phyloP scores from a whole-genome alignment of 2,329 filamentous ascomycete species.

The Hymenoscyphus infarciens region DNA sequence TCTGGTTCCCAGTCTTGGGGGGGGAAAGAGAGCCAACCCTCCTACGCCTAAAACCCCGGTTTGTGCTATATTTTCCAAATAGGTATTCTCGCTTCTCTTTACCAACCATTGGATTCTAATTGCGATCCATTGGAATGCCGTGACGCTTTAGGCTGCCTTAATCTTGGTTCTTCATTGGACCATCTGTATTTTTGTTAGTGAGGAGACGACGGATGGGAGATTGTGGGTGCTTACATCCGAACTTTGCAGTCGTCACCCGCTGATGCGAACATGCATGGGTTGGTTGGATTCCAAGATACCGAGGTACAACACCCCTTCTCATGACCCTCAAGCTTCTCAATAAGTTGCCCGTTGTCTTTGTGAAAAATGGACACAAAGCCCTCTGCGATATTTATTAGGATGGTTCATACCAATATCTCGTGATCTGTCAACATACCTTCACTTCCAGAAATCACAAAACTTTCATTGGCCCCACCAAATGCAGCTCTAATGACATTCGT shows the following conservation, averaged over 20 bases:
- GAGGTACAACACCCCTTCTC: slow-evolving; percentile 74
- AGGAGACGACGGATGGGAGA: not conserved
- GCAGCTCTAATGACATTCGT: slow-evolving; percentile 75
- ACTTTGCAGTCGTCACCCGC: slow-evolving; percentile 85
- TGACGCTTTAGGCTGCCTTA: slow-evolving; percentile 12
- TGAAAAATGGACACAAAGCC: slow-evolving; percentile 85
- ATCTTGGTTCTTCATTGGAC: slow-evolving; percentile 23
- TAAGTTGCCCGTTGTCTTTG: slow-evolving; percentile 70
- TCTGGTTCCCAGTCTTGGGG: no score
- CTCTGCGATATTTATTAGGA: slow-evolving; percentile 39
- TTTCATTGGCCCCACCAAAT: slow-evolving; percentile 88
- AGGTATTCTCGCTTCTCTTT: slow-evolving; percentile 8
- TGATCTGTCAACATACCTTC: slow-evolving; percentile 61
- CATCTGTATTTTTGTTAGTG: slow-evolving; percentile 21
- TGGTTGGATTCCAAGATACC: slow-evolving; percentile 81
- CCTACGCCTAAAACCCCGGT: slow-evolving; percentile 1
- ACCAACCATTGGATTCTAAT: slow-evolving; percentile 24
- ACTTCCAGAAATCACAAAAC: slow-evolving; percentile 87
- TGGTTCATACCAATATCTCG: not conserved
- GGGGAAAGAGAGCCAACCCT: not conserved
- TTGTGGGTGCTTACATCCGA: slow-evolving; percentile 65
- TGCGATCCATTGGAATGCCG: slow-evolving; percentile 22
- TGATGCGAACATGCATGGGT: slow-evolving; percentile 83
- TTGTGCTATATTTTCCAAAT: slow-evolving; percentile 3
- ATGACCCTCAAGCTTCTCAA: slow-evolving; percentile 77